Conservation (phyloP, 306 rosid genomes). For the Crataegus laevigata region DNA sequence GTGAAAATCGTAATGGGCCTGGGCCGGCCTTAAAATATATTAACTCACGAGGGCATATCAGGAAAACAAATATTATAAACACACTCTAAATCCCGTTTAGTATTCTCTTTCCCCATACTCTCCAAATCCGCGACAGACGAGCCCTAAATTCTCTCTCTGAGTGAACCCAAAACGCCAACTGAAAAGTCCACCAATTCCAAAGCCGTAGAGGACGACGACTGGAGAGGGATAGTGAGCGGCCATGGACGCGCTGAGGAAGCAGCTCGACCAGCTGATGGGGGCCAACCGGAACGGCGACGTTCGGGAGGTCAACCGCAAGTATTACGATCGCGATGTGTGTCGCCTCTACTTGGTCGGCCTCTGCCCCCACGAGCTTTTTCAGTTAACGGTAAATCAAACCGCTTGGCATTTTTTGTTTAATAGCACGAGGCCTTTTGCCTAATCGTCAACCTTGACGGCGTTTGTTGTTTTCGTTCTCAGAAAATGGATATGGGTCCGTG, state of each 20-base stretch:
- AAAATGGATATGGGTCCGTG: conserved; percentile 99
- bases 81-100: background rate
- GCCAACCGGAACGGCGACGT: conserved; percentile 99
- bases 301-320: conserved; percentile 92
- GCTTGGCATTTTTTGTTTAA: background rate
- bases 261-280: conserved; percentile 96
- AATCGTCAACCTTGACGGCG: background rate
- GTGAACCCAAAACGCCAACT: background rate
- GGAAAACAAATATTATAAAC: background rate
- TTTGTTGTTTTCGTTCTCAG: conserved; percentile 39
- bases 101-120: background rate
- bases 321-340: conserved; percentile 93
- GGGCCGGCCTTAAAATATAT: background rate
- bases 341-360: conserved; percentile 95
- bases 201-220: background rate
- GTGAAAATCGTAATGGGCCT: background rate
- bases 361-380: conserved; percentile 97
- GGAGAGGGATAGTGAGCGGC: background rate
- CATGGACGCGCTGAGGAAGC: conserved; percentile 97
- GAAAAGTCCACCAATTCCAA: background rate
- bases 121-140: background rate
- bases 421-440: background rate
- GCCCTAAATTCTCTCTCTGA: conserved; percentile 10
- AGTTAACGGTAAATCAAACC: conserved; percentile 52
- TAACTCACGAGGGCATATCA: background rate